A percentile compares a stretch with the other conserved stretches of the same genome.
These are phyloP conservation scores for Boechera retrofracta DNA, from an alignment of 345 rosid species.

Conservation along the genomic window DNA sequence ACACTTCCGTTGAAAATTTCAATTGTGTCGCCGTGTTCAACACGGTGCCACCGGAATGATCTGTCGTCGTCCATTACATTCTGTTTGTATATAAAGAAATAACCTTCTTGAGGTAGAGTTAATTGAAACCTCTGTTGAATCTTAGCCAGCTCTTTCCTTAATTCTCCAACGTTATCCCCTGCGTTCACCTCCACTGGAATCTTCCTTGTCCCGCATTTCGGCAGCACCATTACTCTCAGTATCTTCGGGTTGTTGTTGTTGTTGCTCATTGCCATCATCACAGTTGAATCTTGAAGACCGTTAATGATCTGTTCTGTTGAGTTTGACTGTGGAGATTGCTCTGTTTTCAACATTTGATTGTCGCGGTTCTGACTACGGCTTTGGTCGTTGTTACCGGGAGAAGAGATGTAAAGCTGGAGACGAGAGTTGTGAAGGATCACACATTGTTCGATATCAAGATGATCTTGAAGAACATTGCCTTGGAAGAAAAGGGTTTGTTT, in stretches of 20 bases:
- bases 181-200: conserved; percentile 63
- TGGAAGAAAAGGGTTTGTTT: conserved; percentile 71
- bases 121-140: conserved; percentile 59
- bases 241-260: conserved; percentile 39
- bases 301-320: conserved; percentile 45
- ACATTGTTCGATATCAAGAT: conserved; percentile 58
- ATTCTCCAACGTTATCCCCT: conserved; percentile 60
- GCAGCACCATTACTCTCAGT: conserved; percentile 62
- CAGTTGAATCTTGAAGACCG: conserved; percentile 21
- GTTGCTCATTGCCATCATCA: conserved; percentile 1
- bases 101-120: conserved; percentile 70
- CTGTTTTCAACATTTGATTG: conserved; percentile 40
- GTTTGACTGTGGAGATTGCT: conserved; percentile 43
- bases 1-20: conserved; percentile 56
- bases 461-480: conserved; percentile 68
- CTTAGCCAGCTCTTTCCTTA: conserved; percentile 69
- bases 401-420: conserved; percentile 57
- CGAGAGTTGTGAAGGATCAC: conserved; percentile 64
- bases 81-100: conserved; percentile 69
- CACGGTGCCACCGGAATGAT: conserved; percentile 77
- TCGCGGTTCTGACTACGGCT: neutral
- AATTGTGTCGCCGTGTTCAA: conserved; percentile 63
- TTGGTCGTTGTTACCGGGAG: neutral
- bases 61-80: conserved; percentile 78
- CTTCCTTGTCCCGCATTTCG: conserved; percentile 61